Evolutionary conservation across 768 basidiomycete species (phyloP), one percentile per base, ranked within the genome.

Genomic region (Collybia nuda): DNA sequence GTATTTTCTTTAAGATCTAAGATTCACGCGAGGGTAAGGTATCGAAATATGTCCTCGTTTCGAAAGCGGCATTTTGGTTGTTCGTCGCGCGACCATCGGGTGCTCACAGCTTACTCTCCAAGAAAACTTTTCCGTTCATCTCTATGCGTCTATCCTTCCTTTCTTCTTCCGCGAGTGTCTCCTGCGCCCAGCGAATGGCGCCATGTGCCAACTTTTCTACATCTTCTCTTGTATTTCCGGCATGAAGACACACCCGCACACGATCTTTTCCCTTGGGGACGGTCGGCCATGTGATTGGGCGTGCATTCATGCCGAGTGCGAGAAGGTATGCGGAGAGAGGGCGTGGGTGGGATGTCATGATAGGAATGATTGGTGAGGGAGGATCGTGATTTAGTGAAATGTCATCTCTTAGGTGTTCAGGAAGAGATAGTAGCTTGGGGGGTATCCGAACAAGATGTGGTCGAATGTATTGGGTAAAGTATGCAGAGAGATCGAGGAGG

Each of bases 211-310:
- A 68, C 12, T 67, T 62, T 35, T 82, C 78, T 3, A 96, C 75
- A 23, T 95, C 85, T 35, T 69, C 74, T 52, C 47, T 62, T 12
- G 83, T 81, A 59, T 95, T 92, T 1, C 78, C 83, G 0, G 93
- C 84, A 60, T 94, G 90, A 22, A 98, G 60, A 64, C 95, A 98
- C n/a, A 98, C 80, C 2, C 95, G 69, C 2, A 98, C 86, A 15
- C 94, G 80, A 53, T 94, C 88, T 52, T 79, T 80, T 7, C 91
- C 93, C 47, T 85, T 86, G 0, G 94, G 92, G 0, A 97, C 94
- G 0, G 94, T 97, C 0, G 96, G 95, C 74, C 86, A 88, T 8
- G 81, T 84, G 37, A 93, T 92, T 3, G 89, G 84, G 2, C 86
- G 82, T 0, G 86, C 88, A 56, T 85, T 84, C 60, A 88, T 77